A percentile compares a stretch with the other conserved stretches of the same genome.
These are phyloP conservation scores for Saturnispora besseyi DNA, from an alignment of 805 yeast genomes.

Conservation along the genomic window DNA sequence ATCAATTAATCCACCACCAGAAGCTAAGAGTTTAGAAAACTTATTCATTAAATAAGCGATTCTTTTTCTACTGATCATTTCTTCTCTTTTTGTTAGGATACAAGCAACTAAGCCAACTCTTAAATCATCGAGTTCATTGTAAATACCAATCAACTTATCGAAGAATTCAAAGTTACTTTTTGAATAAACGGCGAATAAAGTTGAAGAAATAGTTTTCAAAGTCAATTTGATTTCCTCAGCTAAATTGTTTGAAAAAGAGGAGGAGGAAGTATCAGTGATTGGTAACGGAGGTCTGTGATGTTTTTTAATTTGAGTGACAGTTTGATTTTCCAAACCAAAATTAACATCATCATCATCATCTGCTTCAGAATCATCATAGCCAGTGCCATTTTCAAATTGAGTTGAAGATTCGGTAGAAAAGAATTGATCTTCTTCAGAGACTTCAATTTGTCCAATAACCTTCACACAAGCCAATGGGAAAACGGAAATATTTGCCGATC, in stretches of 20 bases:
- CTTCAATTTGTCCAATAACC: slow-evolving; percentile 31
- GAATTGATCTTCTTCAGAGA: not conserved
- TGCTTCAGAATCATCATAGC: slow-evolving; percentile 12
- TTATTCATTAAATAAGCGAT: slow-evolving; percentile 46
- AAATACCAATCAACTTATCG: slow-evolving; percentile 44
- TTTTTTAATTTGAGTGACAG: slow-evolving; percentile 15
- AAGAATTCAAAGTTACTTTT: slow-evolving; percentile 60
- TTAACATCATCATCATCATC: slow-evolving; percentile 8
- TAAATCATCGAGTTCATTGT: slow-evolving; percentile 48
- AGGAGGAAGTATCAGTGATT: slow-evolving; percentile 31
- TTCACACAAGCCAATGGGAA: slow-evolving; percentile 52
- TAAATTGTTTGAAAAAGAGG: slow-evolving; percentile 30
- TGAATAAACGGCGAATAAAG: slow-evolving; percentile 62
- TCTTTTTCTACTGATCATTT: slow-evolving; percentile 37
- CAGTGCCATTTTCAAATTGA: slow-evolving; percentile 6
- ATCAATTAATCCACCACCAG: slow-evolving; percentile 30
- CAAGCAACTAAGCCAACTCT: slow-evolving; percentile 43
- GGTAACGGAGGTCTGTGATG: slow-evolving; percentile 47
- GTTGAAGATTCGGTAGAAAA: slow-evolving; percentile 2
- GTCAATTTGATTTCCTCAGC: slow-evolving; percentile 51
- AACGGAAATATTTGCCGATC: slow-evolving; percentile 43
- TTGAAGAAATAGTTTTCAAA: slow-evolving; percentile 48
- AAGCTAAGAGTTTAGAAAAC: slow-evolving; percentile 51
- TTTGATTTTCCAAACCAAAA: not conserved
- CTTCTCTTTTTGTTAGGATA: slow-evolving; percentile 48